These are phyloP conservation scores for Fraxinus latifolia DNA, from an alignment of 305 asterid genomes.

Conservation along the genomic window DNA sequence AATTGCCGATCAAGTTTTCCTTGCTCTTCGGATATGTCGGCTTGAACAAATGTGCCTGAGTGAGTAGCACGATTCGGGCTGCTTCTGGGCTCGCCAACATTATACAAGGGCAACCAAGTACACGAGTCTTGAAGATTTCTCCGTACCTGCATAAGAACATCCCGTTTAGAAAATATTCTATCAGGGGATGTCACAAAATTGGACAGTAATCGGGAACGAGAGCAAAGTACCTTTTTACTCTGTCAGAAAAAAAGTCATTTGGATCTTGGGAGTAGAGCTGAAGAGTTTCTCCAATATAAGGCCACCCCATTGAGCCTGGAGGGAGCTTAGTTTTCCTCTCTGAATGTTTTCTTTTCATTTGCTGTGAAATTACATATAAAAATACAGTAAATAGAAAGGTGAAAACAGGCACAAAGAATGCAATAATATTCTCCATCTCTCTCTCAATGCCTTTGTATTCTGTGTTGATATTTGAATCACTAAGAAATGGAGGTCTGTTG, in stretches of 20 bases:
- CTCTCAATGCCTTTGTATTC: neutral
- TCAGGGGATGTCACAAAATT: neutral
- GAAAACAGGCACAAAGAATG: slow-evolving; percentile 18
- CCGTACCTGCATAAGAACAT: slow-evolving; percentile 54
- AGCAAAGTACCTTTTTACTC: slow-evolving; percentile 47
- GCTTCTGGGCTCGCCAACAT: slow-evolving; percentile 93
- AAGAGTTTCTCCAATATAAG: slow-evolving; percentile 77
- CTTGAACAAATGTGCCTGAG: slow-evolving; percentile 65
- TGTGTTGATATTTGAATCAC: neutral
- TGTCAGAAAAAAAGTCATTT: slow-evolving; percentile 47
- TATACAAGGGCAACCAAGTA: slow-evolving; percentile 80
- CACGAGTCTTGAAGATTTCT: slow-evolving; percentile 73
- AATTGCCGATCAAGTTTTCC: slow-evolving; percentile 68
- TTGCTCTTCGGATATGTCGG: slow-evolving; percentile 85
- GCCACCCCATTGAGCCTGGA: slow-evolving; percentile 97
- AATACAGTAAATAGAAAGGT: slow-evolving; percentile 25
- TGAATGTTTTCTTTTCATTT: slow-evolving; percentile 21
- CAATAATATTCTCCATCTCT: slow-evolving; percentile 25
- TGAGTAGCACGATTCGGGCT: slow-evolving; percentile 69
- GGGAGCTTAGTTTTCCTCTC: slow-evolving; percentile 44
- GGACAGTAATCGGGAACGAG: neutral
- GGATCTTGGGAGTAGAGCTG: slow-evolving; percentile 83
- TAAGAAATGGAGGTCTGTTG: neutral
- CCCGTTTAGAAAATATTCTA: neutral
- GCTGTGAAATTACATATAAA: slow-evolving; percentile 20